phyloP scores from a whole-genome alignment of 768 basidiomycete genomes.

The Lentinula edodes region DNA sequence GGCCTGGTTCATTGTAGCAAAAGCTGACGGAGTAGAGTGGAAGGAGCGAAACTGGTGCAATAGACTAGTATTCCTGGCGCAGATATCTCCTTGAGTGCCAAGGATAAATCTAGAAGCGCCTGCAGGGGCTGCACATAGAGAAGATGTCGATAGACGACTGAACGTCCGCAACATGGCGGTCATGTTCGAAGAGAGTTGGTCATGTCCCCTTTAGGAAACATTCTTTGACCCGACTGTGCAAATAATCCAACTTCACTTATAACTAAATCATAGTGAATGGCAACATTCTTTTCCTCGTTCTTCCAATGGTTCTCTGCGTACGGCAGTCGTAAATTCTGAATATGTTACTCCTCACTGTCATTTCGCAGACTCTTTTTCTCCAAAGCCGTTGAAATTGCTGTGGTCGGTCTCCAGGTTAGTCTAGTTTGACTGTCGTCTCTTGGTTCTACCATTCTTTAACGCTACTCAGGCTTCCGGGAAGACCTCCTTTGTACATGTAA shows the following conservation, averaged over 20 bases:
- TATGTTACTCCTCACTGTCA: background rate
- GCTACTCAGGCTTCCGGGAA: constrained; percentile 79
- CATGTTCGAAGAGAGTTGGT: background rate
- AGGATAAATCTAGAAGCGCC: background rate
- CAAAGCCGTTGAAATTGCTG: constrained; percentile 61
- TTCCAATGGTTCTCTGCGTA: constrained; percentile 54
- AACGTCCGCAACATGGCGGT: constrained; percentile 3
- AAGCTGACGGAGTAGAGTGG: constrained; percentile 52
- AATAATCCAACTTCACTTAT: background rate
- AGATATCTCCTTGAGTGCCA: background rate
- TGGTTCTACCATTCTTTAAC: constrained; percentile 4
- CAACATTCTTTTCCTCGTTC: constrained; percentile 43
- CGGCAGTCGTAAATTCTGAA: constrained; percentile 4
- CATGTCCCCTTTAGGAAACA: background rate
- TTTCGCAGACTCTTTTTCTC: constrained; percentile 52
- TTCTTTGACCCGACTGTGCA: background rate
- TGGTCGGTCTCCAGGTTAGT: constrained; percentile 61
- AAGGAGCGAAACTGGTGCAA: constrained; percentile 42
- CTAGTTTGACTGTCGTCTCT: constrained; percentile 1
- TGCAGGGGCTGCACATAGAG: background rate
- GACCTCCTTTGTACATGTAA: constrained; percentile 90
- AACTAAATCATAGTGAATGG: background rate
- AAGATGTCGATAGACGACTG: background rate
- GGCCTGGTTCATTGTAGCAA: constrained; percentile 81
- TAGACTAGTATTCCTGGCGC: background rate